Evolutionary conservation across 768 basidiomycete species (phyloP).

Genomic region (Rhodotorula paludigena): DNA sequence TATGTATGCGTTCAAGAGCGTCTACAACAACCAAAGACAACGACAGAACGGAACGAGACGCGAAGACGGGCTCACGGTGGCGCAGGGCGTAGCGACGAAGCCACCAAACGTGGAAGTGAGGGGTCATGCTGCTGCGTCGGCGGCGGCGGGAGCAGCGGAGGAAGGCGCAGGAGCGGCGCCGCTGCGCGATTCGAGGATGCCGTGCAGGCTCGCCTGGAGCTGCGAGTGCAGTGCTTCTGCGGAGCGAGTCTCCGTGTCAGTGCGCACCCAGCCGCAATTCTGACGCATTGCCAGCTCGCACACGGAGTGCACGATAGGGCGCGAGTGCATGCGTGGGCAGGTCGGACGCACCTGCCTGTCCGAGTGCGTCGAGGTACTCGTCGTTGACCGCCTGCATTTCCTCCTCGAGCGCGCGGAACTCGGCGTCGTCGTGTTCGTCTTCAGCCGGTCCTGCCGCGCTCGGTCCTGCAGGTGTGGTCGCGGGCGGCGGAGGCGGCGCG

Average conservation of each 20-base stretch:
- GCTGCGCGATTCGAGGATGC: slow-evolving; percentile 7
- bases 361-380: slow-evolving; percentile 68
- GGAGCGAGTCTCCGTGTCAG: background rate
- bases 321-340: too few relatives aligned
- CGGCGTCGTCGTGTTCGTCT: slow-evolving; percentile 58
- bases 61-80: too few relatives aligned
- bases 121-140: background rate
- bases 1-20: too few relatives aligned
- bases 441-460: too few relatives aligned
- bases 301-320: too few relatives aligned
- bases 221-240: background rate
- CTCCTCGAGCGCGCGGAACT: slow-evolving; percentile 54
- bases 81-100: too few relatives aligned
- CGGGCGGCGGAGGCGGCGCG: background rate
- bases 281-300: too few relatives aligned
- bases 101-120: too few relatives aligned
- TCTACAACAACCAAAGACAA: too few relatives aligned
- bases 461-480: slow-evolving; percentile 49
- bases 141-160: background rate
- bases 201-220: background rate
- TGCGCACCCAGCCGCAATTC: background rate
- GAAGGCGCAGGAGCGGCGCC: too few relatives aligned
- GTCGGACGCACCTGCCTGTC: slow-evolving; percentile 71
- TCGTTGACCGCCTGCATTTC: slow-evolving; percentile 56
- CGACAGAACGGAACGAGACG: too few relatives aligned